Evolutionary conservation across 169 alveolate species (phyloP).

Genomic region (Plasmodium blacklocki): DNA sequence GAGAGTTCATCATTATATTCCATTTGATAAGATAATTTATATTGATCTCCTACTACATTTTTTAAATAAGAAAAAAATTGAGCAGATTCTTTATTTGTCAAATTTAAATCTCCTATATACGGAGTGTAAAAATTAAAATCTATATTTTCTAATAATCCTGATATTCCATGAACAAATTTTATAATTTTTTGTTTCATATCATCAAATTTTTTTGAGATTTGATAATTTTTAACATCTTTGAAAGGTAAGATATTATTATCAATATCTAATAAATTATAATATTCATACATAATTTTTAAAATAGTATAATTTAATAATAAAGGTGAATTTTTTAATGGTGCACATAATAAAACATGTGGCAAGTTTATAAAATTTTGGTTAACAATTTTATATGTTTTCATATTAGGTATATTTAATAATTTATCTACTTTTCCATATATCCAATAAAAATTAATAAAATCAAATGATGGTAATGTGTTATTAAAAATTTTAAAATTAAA

Average conservation of each 20-base stretch:
- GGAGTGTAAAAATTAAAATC: constrained; percentile 68
- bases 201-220: constrained; percentile 42
- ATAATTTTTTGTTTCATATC: constrained; percentile 42
- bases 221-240: constrained; percentile 53
- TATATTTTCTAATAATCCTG: constrained; percentile 67
- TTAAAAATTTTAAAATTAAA: constrained; percentile 67
- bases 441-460: constrained; percentile 51
- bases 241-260: constrained; percentile 58
- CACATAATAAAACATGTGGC: constrained; percentile 27
- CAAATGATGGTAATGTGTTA: constrained; percentile 52
- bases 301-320: constrained; percentile 55
- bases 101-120: constrained; percentile 63
- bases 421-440: constrained; percentile 28
- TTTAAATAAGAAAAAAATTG: constrained; percentile 40
- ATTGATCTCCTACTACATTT: constrained; percentile 2
- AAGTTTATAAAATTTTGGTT: constrained; percentile 52
- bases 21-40: constrained; percentile 6
- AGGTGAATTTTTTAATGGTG: constrained; percentile 48
- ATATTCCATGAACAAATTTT: constrained; percentile 58
- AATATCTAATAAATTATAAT: constrained; percentile 19
- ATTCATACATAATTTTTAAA: constrained; percentile 68
- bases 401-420: constrained; percentile 31
- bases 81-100: constrained; percentile 36
- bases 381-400: constrained; percentile 63
- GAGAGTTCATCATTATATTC: constrained; percentile 37